Evolutionary conservation across 1,284 basidiomycete genomes (phyloP), one percentile per base, ranked within the genome.

Genomic region (Grifola frondosa): DNA sequence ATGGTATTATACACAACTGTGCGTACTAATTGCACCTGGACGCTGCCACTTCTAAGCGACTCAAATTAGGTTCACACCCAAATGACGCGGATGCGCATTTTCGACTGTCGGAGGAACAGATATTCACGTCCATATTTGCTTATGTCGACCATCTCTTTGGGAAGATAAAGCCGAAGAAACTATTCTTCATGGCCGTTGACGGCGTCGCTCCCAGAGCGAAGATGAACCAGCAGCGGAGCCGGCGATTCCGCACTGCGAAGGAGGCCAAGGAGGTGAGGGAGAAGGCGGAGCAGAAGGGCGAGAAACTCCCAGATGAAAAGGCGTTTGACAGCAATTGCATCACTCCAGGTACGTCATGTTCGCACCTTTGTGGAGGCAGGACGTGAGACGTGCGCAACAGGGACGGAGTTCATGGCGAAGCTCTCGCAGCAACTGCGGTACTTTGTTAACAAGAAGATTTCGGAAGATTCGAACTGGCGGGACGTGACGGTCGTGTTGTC

Each of bases 321-420:
- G 91, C 93, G 4, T 99, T 99, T 64, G 97, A 99, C 68, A 96
- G 91, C 53, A 99, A 99, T 68, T 97, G 93, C 69, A 99, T 99
- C 59, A 99, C 97, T 6, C 97, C 97, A 49, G 96, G 93, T 88
- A 59, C 47, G 83, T 68, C 21, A 28, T n/a, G 17, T 11, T 40
- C 2, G 10, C 49, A 44, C 23, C 49, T 37, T 46, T 30, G 37
- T 38, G 20, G 16, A 3, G 11, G 30, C 28, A 32, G 30, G 15
- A 30, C 29, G 19, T 28, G 26, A 12, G 24, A 37, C 30, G 13
- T 34, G 29, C 34, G 22, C 11, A 2, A 11, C 54, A 93, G 92
- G 94, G 17, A 98, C 96, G 7, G 82, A 84, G 4, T 99, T 99
- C 70, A 99, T 99, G 96, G 80, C 84, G 10, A 80, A 84, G 46